phyloP scores from a whole-genome alignment of 805 yeast genomes.

The Candida cerambycidarum region DNA sequence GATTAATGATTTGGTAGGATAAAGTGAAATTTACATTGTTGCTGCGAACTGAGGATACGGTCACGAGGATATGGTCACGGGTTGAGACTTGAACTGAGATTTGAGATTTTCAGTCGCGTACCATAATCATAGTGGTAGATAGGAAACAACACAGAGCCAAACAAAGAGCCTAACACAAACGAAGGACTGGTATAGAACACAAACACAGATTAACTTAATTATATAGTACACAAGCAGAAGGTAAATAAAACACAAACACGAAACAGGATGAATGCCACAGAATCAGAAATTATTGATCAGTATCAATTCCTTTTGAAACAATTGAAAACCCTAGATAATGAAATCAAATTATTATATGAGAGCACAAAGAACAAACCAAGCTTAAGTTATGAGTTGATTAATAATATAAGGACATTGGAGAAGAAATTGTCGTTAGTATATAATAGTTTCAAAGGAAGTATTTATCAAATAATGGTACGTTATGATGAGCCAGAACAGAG shows the following conservation, averaged over 20 bases:
- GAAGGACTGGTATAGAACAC: no score
- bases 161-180: no score
- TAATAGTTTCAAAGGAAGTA: constrained; percentile 68
- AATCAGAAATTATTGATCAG: constrained; percentile 35
- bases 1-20: neutral
- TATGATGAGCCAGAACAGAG: constrained; percentile 39
- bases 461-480: constrained; percentile 55
- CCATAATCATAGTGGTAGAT: neutral
- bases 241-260: neutral
- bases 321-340: constrained; percentile 30
- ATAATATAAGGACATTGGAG: constrained; percentile 59
- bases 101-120: neutral
- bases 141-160: no score
- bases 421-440: constrained; percentile 63
- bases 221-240: neutral
- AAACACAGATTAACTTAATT: neutral
- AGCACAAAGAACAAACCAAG: constrained; percentile 3
- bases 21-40: constrained; percentile 3
- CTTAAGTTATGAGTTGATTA: constrained; percentile 32
- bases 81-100: no score
- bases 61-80: no score
- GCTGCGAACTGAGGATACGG: neutral
- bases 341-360: constrained; percentile 18
- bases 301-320: constrained; percentile 38
- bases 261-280: constrained; percentile 17